phyloP scores from a whole-genome alignment of 306 rosid species.

The Vigna angularis region DNA sequence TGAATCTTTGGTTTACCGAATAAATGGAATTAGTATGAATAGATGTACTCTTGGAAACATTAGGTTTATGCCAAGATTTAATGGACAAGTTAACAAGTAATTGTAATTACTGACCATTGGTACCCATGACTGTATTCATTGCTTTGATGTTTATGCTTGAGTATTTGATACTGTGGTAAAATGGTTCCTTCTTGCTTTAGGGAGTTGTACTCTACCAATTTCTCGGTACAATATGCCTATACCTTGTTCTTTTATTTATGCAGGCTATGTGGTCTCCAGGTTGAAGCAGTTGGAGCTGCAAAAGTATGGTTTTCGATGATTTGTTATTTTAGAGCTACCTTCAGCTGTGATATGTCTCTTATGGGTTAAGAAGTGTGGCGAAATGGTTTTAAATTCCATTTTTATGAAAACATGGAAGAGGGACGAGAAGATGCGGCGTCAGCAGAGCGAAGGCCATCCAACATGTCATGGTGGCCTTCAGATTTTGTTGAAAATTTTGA shows the following conservation, averaged over 20 bases:
- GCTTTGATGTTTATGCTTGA: not conserved
- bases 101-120: constrained; percentile 9
- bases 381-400: constrained; percentile 77
- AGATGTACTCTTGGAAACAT: constrained; percentile 5
- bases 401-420: constrained; percentile 78
- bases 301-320: constrained; percentile 41
- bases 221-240: constrained; percentile 1
- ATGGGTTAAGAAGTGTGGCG: constrained; percentile 68
- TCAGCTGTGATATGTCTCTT: constrained; percentile 56
- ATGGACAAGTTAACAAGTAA: not conserved
- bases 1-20: constrained; percentile 9
- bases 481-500: constrained; percentile 80
- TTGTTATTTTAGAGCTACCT: constrained; percentile 45
- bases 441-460: constrained; percentile 76
- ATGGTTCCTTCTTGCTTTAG: not conserved
- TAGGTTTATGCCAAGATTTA: not conserved
- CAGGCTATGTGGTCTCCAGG: constrained; percentile 75
- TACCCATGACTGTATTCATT: constrained; percentile 15
- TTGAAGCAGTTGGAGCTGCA: constrained; percentile 57
- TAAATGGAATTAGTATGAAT: not conserved
- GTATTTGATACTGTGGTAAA: constrained; percentile 16
- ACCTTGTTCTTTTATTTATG: constrained; percentile 43
- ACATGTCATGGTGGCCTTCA: constrained; percentile 89
- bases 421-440: constrained; percentile 72
- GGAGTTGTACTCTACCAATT: not conserved